Percentiles rank a stretch among this genome's conserved stretches.
Evolutionary conservation across 169 alveolate genomes (phyloP).

Genomic region (Plasmodium blacklocki): DNA sequence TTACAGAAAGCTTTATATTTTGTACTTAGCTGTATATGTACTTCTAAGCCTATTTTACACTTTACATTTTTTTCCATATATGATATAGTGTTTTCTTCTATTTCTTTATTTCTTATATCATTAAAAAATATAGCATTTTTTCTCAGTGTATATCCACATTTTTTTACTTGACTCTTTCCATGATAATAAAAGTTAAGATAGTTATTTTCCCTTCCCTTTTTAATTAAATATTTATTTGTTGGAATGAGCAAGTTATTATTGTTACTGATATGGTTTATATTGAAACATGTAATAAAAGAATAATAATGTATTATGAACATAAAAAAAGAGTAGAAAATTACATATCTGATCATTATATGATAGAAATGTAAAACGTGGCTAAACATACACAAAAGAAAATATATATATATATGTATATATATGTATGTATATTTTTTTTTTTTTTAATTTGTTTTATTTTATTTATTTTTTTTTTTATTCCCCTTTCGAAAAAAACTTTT

Average conservation of each 20-base stretch:
- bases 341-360: conserved; percentile 22
- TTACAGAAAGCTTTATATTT: conserved; percentile 81
- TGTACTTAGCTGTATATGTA: conserved; percentile 83
- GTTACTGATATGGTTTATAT: not conserved
- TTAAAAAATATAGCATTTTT: not conserved
- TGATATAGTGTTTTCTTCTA: conserved; percentile 6
- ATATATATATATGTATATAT: not conserved
- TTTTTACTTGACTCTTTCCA: not conserved
- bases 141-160: not conserved
- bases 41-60: conserved; percentile 82
- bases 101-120: conserved; percentile 1
- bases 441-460: not conserved
- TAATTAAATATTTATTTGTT: no score
- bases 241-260: not conserved
- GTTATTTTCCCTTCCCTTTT: no score
- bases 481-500: not conserved
- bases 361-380: no score
- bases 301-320: conserved; percentile 1
- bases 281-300: conserved; percentile 11
- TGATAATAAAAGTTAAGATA: no score
- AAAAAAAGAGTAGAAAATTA: conserved; percentile 5
- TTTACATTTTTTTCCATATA: conserved; percentile 28
- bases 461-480: conserved; percentile 2
- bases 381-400: not conserved
- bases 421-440: not conserved